Base-by-base conservation (phyloP, 2,329 filamentous ascomycete genomes). In the Trichoderma sp. region DNA sequence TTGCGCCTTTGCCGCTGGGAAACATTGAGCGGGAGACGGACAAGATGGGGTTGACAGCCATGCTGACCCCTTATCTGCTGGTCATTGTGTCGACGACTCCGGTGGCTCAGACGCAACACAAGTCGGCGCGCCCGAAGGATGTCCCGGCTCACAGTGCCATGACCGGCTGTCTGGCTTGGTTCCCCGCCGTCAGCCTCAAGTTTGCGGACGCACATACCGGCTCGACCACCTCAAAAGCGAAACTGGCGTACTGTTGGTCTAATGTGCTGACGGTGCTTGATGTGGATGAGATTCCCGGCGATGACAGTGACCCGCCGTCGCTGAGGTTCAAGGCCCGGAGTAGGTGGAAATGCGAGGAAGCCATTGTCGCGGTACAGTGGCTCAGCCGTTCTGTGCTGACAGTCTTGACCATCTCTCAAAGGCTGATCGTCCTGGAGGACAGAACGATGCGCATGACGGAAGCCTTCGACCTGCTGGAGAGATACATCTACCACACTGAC, bases 21-120 rank as follows among this genome's bases (percentile, higher is more conserved):
- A 99, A 98, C 72, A 87, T 96, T 3, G 93, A 97, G 74, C 89
- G 94, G 69, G 85, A 89, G 6, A 96, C 93, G 3, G 95, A 99
- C 75, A 83, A 84, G 3, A 86, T 99, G 81, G 95, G 95, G 0
- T 78, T 99, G 64, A 97, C 96, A 50, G 96, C 96, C 5, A 93
- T 99, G 83, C 82, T 99, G 64, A 99, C 95, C 0, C 95, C 95
- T 0, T 98, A 99, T 76, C 81, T 99, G 5, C 82, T 99, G 45
- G 95, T 99, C 44, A 93, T 99, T 71, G 95, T 99, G 14, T 99
- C 96, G 0, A 99, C 95, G 0, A 99, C 94, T 0, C 95, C 95
- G 0, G 85, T 98, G 43, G 95, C 96, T 4, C 93, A 97, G 75
- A 99, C 95, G 1, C 95, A 99, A 74, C 91, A 97, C 77, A 99